phyloP scores from a whole-genome alignment of 2,329 filamentous ascomycete genomes.

The Fusarium anguioides region DNA sequence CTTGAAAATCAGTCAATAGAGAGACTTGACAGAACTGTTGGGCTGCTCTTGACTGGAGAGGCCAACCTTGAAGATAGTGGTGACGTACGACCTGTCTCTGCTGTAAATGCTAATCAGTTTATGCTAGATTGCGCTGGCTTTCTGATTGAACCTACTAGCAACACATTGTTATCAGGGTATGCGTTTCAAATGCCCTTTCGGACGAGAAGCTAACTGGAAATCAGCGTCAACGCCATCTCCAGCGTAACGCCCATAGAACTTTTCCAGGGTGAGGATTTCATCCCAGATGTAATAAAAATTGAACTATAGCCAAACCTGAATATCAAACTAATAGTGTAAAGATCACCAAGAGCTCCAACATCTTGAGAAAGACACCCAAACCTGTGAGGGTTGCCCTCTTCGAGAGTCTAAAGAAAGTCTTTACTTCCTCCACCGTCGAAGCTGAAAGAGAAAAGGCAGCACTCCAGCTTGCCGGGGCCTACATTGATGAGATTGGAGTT shows the following conservation, averaged over 20 bases:
- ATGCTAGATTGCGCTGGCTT: not conserved
- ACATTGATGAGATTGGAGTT: not conserved
- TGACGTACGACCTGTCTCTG: not conserved
- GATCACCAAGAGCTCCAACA: not conserved
- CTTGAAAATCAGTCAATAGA: not conserved
- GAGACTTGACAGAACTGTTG: not conserved
- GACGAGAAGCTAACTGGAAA: not conserved
- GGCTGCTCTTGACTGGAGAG: not conserved
- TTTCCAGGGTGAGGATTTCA: not conserved
- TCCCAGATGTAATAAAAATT: not conserved
- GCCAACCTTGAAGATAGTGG: not conserved
- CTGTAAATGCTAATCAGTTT: not conserved
- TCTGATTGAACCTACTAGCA: not conserved
- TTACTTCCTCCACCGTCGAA: not conserved
- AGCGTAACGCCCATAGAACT: not conserved
- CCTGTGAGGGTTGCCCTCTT: not conserved
- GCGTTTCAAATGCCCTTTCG: rapidly evolving
- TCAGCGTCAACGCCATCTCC: not conserved
- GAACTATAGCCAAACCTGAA: not conserved
- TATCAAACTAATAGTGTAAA: not conserved
- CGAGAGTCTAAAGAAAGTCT: not conserved
- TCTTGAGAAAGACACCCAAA: not conserved
- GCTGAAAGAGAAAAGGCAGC: not conserved
- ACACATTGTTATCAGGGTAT: not conserved
- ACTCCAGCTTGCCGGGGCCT: not conserved